A percentile compares a stretch with the other conserved stretches of the same genome.
These are phyloP conservation scores for Iris pallida DNA, from an alignment of 116 monocot species.

Conservation along the genomic window DNA sequence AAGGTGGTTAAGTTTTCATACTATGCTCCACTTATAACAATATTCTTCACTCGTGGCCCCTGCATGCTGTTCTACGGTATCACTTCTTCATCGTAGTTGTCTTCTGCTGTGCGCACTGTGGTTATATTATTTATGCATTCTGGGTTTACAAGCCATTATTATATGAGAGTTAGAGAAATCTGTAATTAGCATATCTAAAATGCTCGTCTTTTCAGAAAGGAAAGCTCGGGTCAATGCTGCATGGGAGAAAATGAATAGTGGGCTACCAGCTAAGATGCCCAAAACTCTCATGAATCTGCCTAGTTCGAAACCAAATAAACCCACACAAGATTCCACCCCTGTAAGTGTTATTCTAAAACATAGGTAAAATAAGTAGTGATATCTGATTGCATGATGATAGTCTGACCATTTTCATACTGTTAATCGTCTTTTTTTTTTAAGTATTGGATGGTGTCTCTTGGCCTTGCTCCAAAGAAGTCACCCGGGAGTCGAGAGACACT, in stretches of 20 bases:
- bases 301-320: constrained; percentile 28
- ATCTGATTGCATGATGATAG: no score
- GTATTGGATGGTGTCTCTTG: constrained; percentile 83
- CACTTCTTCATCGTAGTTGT: neutral
- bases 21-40: neutral
- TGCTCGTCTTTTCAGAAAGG: constrained; percentile 45
- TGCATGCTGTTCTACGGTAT: neutral
- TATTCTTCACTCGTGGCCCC: neutral
- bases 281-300: constrained; percentile 28
- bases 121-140: no score
- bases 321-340: constrained; percentile 37
- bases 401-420: neutral
- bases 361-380: no score
- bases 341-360: constrained; percentile 35
- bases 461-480: constrained; percentile 54
- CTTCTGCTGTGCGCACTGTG: no score
- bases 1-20: neutral
- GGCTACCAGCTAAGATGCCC: constrained; percentile 47
- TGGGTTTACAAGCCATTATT: neutral
- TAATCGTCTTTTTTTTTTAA: constrained; percentile 17
- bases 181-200: neutral
- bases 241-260: constrained; percentile 88
- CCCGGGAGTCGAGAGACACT: constrained; percentile 8
- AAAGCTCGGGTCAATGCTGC: constrained; percentile 66
- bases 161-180: neutral